These are phyloP conservation scores for Neofusicoccum laricinum DNA, from an alignment of 2,329 filamentous ascomycete genomes.

Conservation along the genomic window DNA sequence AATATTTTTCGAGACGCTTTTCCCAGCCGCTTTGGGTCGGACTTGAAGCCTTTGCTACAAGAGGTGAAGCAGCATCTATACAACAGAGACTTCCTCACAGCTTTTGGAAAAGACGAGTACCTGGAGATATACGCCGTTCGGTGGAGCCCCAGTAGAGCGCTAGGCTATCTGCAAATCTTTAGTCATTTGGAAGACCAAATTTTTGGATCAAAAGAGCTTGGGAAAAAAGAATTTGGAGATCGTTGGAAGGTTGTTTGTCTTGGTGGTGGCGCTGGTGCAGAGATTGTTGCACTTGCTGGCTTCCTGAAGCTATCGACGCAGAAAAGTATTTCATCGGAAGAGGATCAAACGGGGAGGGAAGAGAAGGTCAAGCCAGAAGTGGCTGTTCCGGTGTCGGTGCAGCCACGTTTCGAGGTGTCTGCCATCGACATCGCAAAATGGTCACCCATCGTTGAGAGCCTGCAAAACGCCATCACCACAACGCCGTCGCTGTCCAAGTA, in stretches of 20 bases:
- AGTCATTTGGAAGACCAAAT: slow-evolving; percentile 31
- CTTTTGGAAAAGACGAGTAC: slow-evolving; percentile 70
- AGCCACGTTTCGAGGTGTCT: slow-evolving; percentile 45
- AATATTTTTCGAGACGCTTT: slow-evolving; percentile 71
- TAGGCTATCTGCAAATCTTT: slow-evolving; percentile 73
- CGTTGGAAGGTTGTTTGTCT: slow-evolving; percentile 53
- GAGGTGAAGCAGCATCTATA: slow-evolving; percentile 83
- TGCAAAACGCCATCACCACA: slow-evolving; percentile 57
- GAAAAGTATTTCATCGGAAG: not conserved
- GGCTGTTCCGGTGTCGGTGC: not conserved
- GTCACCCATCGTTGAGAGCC: slow-evolving; percentile 58
- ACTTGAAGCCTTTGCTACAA: slow-evolving; percentile 62
- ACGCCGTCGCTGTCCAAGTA: slow-evolving; percentile 47
- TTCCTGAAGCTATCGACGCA: slow-evolving; percentile 32
- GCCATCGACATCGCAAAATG: slow-evolving; percentile 85
- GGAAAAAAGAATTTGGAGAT: not conserved
- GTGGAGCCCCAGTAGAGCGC: slow-evolving; percentile 83
- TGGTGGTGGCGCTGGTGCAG: slow-evolving; percentile 64
- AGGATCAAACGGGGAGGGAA: not conserved
- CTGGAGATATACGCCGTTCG: slow-evolving; percentile 81
- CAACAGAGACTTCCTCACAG: slow-evolving; percentile 75
- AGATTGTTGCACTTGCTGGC: slow-evolving; percentile 63
- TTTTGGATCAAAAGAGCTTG: not conserved
- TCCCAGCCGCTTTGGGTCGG: slow-evolving; percentile 40
- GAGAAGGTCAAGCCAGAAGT: not conserved